Evolutionary conservation across 345 rosid genomes (phyloP).

Genomic region (Eucalyptus melliodora): DNA sequence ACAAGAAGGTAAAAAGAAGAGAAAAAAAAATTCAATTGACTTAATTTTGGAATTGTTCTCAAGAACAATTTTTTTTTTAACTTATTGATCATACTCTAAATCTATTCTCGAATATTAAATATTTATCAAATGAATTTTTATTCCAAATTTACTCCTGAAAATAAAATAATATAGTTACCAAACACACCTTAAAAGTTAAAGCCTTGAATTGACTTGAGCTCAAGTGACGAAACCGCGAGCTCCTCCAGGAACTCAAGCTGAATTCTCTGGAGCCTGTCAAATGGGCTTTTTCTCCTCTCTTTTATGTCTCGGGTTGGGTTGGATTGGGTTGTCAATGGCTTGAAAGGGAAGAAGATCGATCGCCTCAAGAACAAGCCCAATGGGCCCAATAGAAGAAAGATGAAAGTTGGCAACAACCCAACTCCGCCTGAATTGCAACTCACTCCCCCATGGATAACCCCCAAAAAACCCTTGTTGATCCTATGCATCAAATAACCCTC

Average conservation of each 20-base stretch:
- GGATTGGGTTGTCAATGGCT: too few species aligned
- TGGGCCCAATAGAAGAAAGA: neutral
- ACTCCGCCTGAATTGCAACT: neutral
- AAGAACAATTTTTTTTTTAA: too few species aligned
- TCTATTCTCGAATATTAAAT: fast-evolving
- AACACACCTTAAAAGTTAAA: fast-evolving
- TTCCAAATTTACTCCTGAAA: fast-evolving
- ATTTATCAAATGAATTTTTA: fast-evolving
- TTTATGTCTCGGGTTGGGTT: too few species aligned
- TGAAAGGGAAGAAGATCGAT: neutral
- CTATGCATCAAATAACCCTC: neutral
- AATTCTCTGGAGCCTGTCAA: neutral
- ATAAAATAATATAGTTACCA: fast-evolving
- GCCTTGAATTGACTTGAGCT: neutral
- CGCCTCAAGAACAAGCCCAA: neutral
- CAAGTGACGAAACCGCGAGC: neutral
- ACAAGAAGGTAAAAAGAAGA: fast-evolving
- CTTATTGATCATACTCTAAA: fast-evolving
- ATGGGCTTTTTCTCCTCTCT: neutral
- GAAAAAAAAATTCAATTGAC: fast-evolving
- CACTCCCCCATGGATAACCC: neutral
- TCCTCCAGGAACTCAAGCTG: neutral
- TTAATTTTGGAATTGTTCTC: too few species aligned
- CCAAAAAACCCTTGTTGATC: neutral
- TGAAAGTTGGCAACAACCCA: neutral